Evolutionary conservation across 2,329 filamentous ascomycete species (phyloP), one percentile per base, ranked within the genome.

Genomic region (Botrytis pseudocinerea): DNA sequence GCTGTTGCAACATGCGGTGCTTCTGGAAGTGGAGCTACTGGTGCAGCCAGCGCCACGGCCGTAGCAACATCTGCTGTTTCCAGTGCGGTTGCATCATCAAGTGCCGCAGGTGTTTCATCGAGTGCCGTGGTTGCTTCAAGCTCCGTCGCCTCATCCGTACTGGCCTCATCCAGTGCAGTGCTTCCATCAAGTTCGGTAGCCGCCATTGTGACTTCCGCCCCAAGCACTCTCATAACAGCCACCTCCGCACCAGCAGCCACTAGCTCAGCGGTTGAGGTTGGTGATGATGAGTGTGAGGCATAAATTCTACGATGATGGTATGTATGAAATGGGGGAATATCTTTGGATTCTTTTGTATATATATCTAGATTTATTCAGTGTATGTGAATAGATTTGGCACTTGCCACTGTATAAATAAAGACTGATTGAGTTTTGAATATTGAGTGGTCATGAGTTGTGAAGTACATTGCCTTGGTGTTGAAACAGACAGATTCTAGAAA

Each of bases 1-100:
- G 69, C 76, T 2, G 72, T 79, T 20, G 75, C 77, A 1, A 74
- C 66, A 12, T 76, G 76, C 22, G 62, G 48, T 12, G 40, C 60
- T 2, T 25, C 61, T 16, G 70, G 70, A n/a, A n/a, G 40, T 28
- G 51, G n/a, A n/a, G n/a, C 57, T 8, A 12, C 57, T 1, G 40
- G 25, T 42, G 69, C 38, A 4, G 9, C 28, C 25, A 51, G 20
- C 35, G 59, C 59, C 7, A 44, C 42, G 0, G 12, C 40, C 14
- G 38, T 46, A 2, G 44, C 38, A n/a, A 16, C 48, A 51, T 51
- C 48, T n/a, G 48, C 25, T 51, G 25, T 54, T 54, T 20, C 60
- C 9, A 42, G 12, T 9, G 25, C 60, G 2, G 25, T 18, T 28
- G 3, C 25, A 25, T n/a, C 60, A 62, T 61, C 69, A n/a, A 64